These are phyloP conservation scores for Zygnema circumcarinatum DNA, from an alignment of 139 green algal genomes.

Conservation along the genomic window DNA sequence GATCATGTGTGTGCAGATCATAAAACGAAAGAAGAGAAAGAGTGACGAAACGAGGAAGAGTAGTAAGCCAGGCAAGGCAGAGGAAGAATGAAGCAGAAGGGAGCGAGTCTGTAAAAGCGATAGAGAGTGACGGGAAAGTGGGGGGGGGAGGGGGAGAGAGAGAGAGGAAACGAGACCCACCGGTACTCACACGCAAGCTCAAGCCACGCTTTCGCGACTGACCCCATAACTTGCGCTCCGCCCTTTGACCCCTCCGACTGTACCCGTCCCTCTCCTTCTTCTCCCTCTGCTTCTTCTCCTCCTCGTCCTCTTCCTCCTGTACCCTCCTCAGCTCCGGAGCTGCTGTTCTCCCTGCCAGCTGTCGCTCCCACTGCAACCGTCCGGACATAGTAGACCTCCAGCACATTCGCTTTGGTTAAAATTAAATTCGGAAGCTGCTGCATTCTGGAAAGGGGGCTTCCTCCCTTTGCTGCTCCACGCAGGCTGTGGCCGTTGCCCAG, in stretches of 20 bases:
- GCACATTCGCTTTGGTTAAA: slow-evolving; percentile 67
- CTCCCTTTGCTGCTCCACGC: slow-evolving; percentile 28
- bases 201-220: not conserved
- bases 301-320: not conserved
- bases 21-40: not conserved
- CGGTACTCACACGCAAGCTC: slow-evolving; percentile 40
- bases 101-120: not conserved
- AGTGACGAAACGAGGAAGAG: not conserved
- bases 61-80: not conserved
- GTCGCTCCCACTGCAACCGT: not conserved
- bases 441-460: not conserved
- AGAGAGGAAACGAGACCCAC: slow-evolving; percentile 7
- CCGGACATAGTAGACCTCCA: slow-evolving; percentile 77
- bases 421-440: slow-evolving; percentile 75
- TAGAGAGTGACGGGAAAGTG: not conserved
- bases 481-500: not conserved
- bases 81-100: not conserved
- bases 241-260: not conserved
- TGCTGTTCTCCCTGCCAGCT: not conserved
- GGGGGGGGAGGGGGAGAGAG: not conserved
- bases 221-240: not conserved
- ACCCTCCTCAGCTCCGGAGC: not conserved
- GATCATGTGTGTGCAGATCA: too few species aligned
- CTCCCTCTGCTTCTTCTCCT: slow-evolving; percentile 7
- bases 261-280: not conserved